Percentiles rank a stretch among this genome's conserved stretches.
These are phyloP conservation scores for Pseudozyma hubeiensis DNA, from an alignment of 1,284 basidiomycete genomes.

Conservation along the genomic window DNA sequence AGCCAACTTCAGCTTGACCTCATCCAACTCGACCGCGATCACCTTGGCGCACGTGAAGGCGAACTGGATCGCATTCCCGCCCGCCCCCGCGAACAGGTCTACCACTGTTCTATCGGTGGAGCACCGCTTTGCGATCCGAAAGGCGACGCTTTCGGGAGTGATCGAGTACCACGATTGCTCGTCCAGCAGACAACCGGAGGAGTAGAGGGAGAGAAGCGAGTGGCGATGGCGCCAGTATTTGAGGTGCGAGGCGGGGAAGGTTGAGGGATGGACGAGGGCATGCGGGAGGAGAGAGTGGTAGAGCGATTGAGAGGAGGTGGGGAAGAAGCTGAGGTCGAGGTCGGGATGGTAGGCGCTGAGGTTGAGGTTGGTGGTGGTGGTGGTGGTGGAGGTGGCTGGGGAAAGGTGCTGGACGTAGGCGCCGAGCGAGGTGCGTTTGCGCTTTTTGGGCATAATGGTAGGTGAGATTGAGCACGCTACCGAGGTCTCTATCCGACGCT, in stretches of 20 bases:
- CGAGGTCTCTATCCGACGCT: too few species aligned
- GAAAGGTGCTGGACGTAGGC: constrained; percentile 11
- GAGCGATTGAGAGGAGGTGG: not conserved
- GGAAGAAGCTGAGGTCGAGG: constrained; percentile 9
- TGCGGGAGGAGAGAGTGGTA: constrained; percentile 21
- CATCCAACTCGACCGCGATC: constrained; percentile 90
- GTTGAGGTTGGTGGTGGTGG: constrained; percentile 12
- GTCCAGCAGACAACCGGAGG: constrained; percentile 72
- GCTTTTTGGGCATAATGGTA: constrained; percentile 26
- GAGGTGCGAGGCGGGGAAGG: constrained; percentile 8
- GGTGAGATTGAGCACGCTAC: too few species aligned
- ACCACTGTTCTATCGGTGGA: constrained; percentile 72
- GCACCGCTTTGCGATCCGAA: constrained; percentile 91
- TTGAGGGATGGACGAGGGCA: constrained; percentile 30
- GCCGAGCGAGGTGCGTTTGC: constrained; percentile 22
- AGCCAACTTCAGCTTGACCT: constrained; percentile 83
- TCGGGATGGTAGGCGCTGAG: constrained; percentile 38
- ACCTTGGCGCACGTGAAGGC: constrained; percentile 92
- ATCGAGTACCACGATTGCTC: constrained; percentile 96
- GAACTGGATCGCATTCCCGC: constrained; percentile 96
- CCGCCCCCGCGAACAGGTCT: constrained; percentile 97
- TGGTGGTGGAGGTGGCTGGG: not conserved
- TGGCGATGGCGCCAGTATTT: constrained; percentile 58
- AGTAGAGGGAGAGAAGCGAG: constrained; percentile 59
- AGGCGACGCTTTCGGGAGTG: constrained; percentile 90